Conservation (phyloP, 495 filamentous ascomycete species). For the Aspergillus affinis region DNA sequence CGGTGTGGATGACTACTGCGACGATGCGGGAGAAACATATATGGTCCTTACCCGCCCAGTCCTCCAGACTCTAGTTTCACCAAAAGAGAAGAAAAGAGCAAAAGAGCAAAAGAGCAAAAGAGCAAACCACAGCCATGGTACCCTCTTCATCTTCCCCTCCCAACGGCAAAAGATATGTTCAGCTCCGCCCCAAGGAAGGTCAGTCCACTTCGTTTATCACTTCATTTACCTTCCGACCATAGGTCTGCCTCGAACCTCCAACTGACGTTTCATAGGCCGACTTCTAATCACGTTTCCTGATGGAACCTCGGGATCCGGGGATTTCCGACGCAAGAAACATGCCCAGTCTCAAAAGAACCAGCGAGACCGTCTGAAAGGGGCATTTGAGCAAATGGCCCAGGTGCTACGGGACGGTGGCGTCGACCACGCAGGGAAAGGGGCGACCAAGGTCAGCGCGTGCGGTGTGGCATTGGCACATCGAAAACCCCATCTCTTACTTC, state of each 20-base stretch:
- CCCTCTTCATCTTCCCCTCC: not conserved
- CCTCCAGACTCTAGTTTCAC: not conserved
- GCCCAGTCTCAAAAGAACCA: constrained; percentile 20
- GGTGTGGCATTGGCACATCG: not conserved
- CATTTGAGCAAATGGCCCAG: constrained; percentile 18
- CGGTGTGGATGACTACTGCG: not conserved
- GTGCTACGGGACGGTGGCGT: constrained; percentile 15
- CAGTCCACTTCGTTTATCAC: not conserved
- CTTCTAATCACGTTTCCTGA: constrained; percentile 6
- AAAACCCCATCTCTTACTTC: constrained; percentile 5
- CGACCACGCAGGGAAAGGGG: constrained; percentile 9
- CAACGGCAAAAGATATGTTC: not conserved
- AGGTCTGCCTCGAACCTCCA: not conserved
- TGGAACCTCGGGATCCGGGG: not conserved
- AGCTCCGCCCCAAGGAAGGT: constrained; percentile 3
- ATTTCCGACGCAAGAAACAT: constrained; percentile 17
- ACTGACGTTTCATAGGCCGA: not conserved
- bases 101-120: not conserved
- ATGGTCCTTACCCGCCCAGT: not conserved
- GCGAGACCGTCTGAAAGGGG: constrained; percentile 19
- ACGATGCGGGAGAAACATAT: not conserved
- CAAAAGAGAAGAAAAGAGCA: not conserved
- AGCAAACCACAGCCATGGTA: not conserved
- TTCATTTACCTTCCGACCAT: not conserved
- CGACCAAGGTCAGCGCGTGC: constrained; percentile 14